phyloP scores from a whole-genome alignment of 805 yeast genomes.

The Scheffersomyces coipomensis region DNA sequence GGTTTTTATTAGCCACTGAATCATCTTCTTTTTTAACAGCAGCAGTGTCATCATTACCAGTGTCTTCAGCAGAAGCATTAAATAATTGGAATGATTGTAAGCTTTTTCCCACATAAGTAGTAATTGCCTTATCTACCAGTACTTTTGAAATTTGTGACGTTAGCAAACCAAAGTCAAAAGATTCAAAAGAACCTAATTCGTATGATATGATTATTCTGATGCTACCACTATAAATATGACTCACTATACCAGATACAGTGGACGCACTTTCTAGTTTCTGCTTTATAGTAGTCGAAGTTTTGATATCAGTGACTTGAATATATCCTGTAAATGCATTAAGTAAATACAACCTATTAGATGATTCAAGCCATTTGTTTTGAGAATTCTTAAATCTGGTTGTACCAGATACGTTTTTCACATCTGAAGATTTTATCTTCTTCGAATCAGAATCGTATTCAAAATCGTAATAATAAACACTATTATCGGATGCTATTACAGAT shows the following conservation, averaged over 20 bases:
- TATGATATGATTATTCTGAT: slow-evolving; percentile 10
- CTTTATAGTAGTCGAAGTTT: background rate
- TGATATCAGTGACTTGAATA: slow-evolving; percentile 1
- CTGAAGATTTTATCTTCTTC: background rate
- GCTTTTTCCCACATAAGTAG: slow-evolving; percentile 16
- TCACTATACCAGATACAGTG: slow-evolving; percentile 8
- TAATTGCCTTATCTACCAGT: slow-evolving; percentile 7
- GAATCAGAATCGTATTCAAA: background rate
- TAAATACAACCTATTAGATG: background rate
- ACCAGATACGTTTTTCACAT: background rate
- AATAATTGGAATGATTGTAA: slow-evolving; percentile 20
- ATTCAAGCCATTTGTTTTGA: slow-evolving; percentile 2
- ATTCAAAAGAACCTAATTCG: slow-evolving; percentile 19
- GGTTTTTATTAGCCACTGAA: slow-evolving; percentile 5
- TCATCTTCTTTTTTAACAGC: slow-evolving; percentile 1
- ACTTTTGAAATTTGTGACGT: slow-evolving; percentile 2
- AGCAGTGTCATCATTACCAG: slow-evolving; percentile 9
- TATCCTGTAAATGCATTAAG: slow-evolving; percentile 5
- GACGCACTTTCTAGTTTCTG: background rate
- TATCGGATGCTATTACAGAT: slow-evolving; percentile 4
- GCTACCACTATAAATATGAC: background rate
- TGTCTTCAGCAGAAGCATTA: slow-evolving; percentile 14
- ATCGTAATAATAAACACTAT: slow-evolving; percentile 2
- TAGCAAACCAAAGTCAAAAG: too few species aligned
- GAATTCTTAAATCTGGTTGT: slow-evolving; percentile 5